Percentiles rank a stretch among this genome's conserved stretches.
phyloP scores from a whole-genome alignment of 805 yeast genomes.

The Candida sakaeoensis region DNA sequence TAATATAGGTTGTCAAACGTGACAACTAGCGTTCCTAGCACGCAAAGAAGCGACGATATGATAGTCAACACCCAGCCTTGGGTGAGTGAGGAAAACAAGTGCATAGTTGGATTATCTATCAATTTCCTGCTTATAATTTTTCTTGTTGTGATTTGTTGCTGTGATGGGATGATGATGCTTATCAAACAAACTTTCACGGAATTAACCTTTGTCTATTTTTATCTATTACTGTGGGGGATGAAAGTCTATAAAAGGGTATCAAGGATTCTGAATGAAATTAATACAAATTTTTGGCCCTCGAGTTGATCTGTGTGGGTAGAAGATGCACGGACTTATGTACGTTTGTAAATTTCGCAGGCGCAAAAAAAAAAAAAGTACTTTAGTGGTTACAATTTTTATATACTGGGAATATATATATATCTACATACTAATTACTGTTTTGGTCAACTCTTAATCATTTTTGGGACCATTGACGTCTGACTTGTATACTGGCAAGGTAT shows the following conservation, averaged over 20 bases:
- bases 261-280: too few species aligned
- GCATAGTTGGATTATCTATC: background rate
- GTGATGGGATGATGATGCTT: background rate
- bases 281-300: too few species aligned
- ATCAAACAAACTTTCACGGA: too few species aligned
- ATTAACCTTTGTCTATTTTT: too few species aligned
- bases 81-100: constrained; percentile 12
- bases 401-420: too few species aligned
- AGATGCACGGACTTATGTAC: too few species aligned
- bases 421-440: too few species aligned
- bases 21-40: constrained; percentile 67
- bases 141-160: constrained; percentile 4
- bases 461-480: constrained; percentile 14
- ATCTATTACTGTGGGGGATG: too few species aligned
- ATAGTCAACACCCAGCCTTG: constrained; percentile 67
- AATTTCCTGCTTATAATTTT: background rate
- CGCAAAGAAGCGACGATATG: constrained; percentile 66
- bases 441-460: constrained; percentile 5
- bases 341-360: background rate
- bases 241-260: too few species aligned
- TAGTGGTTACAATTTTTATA: constrained; percentile 6
- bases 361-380: background rate
- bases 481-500: constrained; percentile 32
- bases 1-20: constrained; percentile 55
- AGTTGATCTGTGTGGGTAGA: too few species aligned